phyloP scores from a whole-genome alignment of 495 filamentous ascomycete species.

The Cudoniella acicularis region DNA sequence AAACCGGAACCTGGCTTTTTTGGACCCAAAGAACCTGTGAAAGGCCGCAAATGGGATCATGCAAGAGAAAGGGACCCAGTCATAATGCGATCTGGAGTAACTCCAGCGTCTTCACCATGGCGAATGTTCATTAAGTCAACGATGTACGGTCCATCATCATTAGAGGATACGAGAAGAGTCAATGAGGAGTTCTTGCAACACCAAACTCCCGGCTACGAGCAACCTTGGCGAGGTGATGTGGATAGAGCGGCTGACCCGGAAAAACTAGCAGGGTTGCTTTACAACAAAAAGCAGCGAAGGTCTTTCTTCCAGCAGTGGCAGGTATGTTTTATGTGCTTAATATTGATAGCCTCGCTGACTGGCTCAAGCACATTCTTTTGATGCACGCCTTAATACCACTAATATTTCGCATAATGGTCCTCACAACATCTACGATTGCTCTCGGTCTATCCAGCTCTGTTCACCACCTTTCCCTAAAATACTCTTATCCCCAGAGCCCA shows the following conservation, averaged over 20 bases:
- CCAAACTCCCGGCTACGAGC: constrained; percentile 47
- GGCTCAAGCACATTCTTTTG: constrained; percentile 48
- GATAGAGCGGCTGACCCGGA: constrained; percentile 19
- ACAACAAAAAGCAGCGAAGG: constrained; percentile 32
- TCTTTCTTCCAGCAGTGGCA: constrained; percentile 53
- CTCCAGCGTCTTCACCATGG: constrained; percentile 39
- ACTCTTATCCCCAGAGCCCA: constrained; percentile 40
- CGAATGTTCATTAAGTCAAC: constrained; percentile 45
- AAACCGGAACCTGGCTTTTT: constrained; percentile 26
- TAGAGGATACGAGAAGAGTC: constrained; percentile 42
- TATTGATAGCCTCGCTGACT: not conserved
- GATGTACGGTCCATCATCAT: constrained; percentile 41
- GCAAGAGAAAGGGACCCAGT: constrained; percentile 51
- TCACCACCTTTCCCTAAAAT: constrained; percentile 52
- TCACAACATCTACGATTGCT: constrained; percentile 75
- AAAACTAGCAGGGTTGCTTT: constrained; percentile 12
- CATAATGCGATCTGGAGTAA: constrained; percentile 41
- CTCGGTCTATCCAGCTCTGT: constrained; percentile 78
- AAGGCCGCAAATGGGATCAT: constrained; percentile 55
- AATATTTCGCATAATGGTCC: constrained; percentile 75
- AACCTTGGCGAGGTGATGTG: constrained; percentile 29
- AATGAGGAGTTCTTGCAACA: constrained; percentile 38
- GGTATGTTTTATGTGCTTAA: constrained; percentile 24
- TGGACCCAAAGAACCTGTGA: constrained; percentile 33
- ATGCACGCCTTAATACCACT: constrained; percentile 83